Percentiles rank a stretch among this genome's conserved stretches.
Conservation (phyloP, 2,329 filamentous ascomycete species). For the Hypoxylon sp. region DNA sequence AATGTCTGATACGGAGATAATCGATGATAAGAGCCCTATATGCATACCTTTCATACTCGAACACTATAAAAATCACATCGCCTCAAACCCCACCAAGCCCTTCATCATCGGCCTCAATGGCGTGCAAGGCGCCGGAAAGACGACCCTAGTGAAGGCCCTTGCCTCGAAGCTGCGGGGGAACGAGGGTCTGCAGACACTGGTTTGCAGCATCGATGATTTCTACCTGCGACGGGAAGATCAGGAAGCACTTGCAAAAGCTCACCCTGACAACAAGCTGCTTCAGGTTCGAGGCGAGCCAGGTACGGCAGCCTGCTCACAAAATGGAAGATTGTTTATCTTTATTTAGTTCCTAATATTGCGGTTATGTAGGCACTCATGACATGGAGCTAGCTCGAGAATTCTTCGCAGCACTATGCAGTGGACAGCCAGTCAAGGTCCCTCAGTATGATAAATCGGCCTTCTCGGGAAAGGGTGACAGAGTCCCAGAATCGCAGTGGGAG, state of each 20-base stretch:
- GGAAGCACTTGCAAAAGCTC: conserved; percentile 71
- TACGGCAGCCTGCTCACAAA: conserved; percentile 52
- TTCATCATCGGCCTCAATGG: conserved; percentile 93
- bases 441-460: conserved; percentile 88
- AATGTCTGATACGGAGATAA: conserved; percentile 32
- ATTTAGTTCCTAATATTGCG: conserved; percentile 31
- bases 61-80: conserved; percentile 59
- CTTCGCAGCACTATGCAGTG: conserved; percentile 70
- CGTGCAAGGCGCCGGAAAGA: conserved; percentile 93
- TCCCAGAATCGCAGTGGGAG: conserved; percentile 73
- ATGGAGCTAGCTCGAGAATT: conserved; percentile 73
- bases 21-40: conserved; percentile 44
- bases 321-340: conserved; percentile 7
- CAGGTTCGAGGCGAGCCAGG: conserved; percentile 88
- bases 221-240: conserved; percentile 83
- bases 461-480: conserved; percentile 81
- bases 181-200: conserved; percentile 74
- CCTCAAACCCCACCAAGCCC: conserved; percentile 64
- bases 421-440: conserved; percentile 72
- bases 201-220: conserved; percentile 90
- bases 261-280: conserved; percentile 81
- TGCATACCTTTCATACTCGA: conserved; percentile 62
- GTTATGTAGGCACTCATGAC: conserved; percentile 74
- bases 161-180: conserved; percentile 70
- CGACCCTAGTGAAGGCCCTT: conserved; percentile 82